Evolutionary conservation across 805 yeast genomes (phyloP).

Genomic region (Saturnispora saitoi): DNA sequence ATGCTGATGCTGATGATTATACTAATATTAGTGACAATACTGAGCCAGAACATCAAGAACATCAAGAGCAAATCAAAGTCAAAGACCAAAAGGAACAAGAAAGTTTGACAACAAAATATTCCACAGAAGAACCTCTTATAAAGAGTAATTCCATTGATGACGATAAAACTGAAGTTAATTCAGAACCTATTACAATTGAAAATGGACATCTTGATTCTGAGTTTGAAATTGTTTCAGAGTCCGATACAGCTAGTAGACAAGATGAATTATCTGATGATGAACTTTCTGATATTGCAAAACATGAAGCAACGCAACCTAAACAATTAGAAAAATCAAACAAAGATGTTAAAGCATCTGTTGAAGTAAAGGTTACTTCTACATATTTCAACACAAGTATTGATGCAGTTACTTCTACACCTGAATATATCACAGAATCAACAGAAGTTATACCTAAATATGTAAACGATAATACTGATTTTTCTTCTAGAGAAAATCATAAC

Average conservation of each 20-base stretch:
- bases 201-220: neutral
- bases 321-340: neutral
- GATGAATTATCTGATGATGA: neutral
- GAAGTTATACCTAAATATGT: neutral
- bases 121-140: too few species aligned
- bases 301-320: too few species aligned
- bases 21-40: too few species aligned
- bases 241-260: neutral
- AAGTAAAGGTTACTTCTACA: neutral
- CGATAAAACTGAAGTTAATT: neutral
- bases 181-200: neutral
- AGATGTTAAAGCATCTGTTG: neutral
- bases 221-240: neutral
- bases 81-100: too few species aligned
- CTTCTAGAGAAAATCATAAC: conserved; percentile 3
- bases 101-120: too few species aligned
- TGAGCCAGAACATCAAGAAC: too few species aligned
- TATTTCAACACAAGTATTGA: neutral
- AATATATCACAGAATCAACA: neutral
- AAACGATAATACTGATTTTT: neutral
- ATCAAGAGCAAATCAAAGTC: too few species aligned
- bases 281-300: neutral
- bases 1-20: too few species aligned
- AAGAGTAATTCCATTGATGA: too few species aligned
- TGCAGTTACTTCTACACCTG: neutral